phyloP scores from a whole-genome alignment of 148 eudicot genomes.

The Mesembryanthemum crystallinum region DNA sequence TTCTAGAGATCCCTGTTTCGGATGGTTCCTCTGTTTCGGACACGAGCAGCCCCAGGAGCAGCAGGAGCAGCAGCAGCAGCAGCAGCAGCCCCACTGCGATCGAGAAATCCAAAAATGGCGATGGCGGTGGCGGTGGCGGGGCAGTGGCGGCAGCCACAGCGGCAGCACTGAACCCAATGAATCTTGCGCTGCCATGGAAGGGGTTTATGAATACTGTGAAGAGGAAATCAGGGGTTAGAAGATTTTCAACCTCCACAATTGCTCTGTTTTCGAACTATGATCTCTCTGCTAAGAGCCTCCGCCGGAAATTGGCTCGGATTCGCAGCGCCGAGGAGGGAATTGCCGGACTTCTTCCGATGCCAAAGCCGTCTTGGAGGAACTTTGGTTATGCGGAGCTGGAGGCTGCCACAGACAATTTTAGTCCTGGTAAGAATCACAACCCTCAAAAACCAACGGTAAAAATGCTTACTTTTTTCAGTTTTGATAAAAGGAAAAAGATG shows the following conservation, averaged over 20 bases:
- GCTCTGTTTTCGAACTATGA: constrained; percentile 48
- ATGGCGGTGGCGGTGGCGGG: neutral
- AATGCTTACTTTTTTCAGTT: no score
- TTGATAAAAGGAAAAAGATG: neutral
- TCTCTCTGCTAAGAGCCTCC: constrained; percentile 40
- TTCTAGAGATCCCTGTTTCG: constrained; percentile 50
- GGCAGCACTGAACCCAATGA: neutral
- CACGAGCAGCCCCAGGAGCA: constrained; percentile 26
- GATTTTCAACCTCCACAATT: constrained; percentile 45
- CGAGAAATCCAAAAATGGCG: constrained; percentile 24
- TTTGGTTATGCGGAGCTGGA: constrained; percentile 55
- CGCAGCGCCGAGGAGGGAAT: constrained; percentile 46
- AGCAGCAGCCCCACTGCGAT: constrained; percentile 27
- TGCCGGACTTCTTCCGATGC: constrained; percentile 33
- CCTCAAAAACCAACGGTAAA: neutral
- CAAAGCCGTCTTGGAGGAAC: constrained; percentile 80
- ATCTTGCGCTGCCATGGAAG: constrained; percentile 43
- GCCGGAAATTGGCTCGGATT: constrained; percentile 44
- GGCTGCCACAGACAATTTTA: constrained; percentile 68
- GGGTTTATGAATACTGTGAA: constrained; percentile 45
- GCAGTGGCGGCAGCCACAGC: neutral
- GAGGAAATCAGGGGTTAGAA: constrained; percentile 45
- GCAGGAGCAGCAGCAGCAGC: constrained; percentile 17
- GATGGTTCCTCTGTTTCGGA: constrained; percentile 39
- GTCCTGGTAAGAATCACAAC: constrained; percentile 46